Evolutionary conservation across 139 green algal genomes (phyloP).

Genomic region (Marvania coccoides): DNA sequence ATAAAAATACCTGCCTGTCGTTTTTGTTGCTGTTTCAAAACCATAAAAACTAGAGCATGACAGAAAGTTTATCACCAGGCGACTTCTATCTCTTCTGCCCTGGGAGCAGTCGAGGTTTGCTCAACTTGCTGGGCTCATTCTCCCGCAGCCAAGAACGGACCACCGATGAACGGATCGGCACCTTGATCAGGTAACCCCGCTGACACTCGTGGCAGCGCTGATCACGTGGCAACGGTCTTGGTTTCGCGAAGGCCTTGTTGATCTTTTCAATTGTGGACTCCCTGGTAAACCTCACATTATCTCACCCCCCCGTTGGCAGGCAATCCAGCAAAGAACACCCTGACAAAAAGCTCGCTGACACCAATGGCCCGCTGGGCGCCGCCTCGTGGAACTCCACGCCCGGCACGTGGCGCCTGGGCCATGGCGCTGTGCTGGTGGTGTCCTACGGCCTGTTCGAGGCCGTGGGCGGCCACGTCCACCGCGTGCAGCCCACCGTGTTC

Average conservation of each 20-base stretch:
- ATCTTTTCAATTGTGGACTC: too few relatives aligned
- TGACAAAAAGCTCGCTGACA: constrained; percentile 1
- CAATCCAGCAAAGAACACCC: neutral
- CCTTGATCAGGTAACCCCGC: neutral
- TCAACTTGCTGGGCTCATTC: too few relatives aligned
- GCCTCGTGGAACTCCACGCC: constrained; percentile 2
- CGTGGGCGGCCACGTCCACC: constrained; percentile 19
- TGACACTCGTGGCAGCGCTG: neutral
- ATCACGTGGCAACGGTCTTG: neutral
- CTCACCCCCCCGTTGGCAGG: neutral
- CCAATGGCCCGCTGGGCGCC: neutral
- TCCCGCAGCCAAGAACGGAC: neutral
- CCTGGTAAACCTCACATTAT: too few relatives aligned
- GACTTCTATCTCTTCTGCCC: constrained; percentile 3
- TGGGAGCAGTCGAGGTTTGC: too few relatives aligned
- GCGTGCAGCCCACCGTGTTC: constrained; percentile 31
- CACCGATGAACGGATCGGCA: constrained; percentile 3
- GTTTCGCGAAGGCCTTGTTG: too few relatives aligned
- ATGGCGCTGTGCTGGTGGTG: constrained; percentile 12
- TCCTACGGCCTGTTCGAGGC: constrained; percentile 19
- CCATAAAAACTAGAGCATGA: neutral
- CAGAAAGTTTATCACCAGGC: constrained; percentile 8
- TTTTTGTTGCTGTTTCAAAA: too few relatives aligned
- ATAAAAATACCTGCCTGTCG: too few relatives aligned
- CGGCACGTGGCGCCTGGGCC: neutral